phyloP scores from a whole-genome alignment of 805 yeast genomes.

The Candida michaelii region DNA sequence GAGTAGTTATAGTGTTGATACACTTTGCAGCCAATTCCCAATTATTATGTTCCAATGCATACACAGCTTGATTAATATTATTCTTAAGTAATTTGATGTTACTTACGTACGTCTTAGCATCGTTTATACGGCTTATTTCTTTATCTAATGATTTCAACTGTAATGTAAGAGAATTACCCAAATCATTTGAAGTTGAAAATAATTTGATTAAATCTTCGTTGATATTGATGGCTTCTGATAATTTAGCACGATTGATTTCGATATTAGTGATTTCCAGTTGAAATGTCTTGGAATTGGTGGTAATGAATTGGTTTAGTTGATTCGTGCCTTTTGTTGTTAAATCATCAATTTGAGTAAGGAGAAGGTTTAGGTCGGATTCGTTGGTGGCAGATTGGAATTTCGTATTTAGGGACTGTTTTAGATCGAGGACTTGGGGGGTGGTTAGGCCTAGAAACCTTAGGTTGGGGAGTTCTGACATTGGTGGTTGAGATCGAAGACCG shows the following conservation, averaged over 20 bases:
- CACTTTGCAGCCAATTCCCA: slow-evolving; percentile 80
- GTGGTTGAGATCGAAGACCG: too few relatives aligned
- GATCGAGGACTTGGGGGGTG: background rate
- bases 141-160: slow-evolving; percentile 68
- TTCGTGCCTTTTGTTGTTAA: slow-evolving; percentile 24
- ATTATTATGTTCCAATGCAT: slow-evolving; percentile 64
- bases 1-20: slow-evolving; percentile 40
- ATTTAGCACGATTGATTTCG: slow-evolving; percentile 61
- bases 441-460: slow-evolving; percentile 3
- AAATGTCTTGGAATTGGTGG: slow-evolving; percentile 27
- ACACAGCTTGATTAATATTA: slow-evolving; percentile 62
- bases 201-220: slow-evolving; percentile 57
- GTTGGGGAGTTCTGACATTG: background rate
- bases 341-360: slow-evolving; percentile 29
- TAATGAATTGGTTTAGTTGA: slow-evolving; percentile 25
- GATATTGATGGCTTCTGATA: slow-evolving; percentile 57
- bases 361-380: slow-evolving; percentile 27
- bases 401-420: background rate
- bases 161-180: slow-evolving; percentile 66
- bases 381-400: slow-evolving; percentile 19
- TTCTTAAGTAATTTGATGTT: slow-evolving; percentile 65
- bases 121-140: slow-evolving; percentile 64
- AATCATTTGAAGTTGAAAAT: slow-evolving; percentile 58
- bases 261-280: slow-evolving; percentile 43
- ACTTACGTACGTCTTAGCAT: slow-evolving; percentile 63